Evolutionary conservation across 202 grass and related monocot species (phyloP).

Genomic region (Schoenoplectus triqueter): DNA sequence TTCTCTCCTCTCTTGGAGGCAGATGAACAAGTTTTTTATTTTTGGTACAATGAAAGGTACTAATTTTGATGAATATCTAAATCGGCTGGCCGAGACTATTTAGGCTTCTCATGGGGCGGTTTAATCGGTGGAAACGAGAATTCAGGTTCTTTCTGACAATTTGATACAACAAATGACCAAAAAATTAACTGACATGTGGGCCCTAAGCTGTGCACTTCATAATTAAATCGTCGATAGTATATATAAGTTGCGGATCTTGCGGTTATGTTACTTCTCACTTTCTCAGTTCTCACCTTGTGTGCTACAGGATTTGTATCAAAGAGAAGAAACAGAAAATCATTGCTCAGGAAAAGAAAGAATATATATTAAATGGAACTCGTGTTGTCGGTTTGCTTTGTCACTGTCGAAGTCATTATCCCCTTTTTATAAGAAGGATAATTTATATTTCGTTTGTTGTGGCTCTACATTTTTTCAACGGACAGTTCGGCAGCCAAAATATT

Average conservation of each 20-base stretch:
- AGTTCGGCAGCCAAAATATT: not conserved
- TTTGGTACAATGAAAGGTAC: not conserved
- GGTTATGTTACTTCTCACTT: not conserved
- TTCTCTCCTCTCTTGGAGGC: not conserved
- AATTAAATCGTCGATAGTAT: not conserved
- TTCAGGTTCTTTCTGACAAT: not conserved
- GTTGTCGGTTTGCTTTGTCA: not conserved
- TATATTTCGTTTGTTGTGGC: slow-evolving; percentile 1
- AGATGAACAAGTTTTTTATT: not conserved
- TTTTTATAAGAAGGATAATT: not conserved
- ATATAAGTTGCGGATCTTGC: not conserved
- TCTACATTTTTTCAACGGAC: not conserved
- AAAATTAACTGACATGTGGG: not conserved
- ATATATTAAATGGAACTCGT: not conserved
- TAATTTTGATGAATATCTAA: not conserved
- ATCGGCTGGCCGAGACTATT: not conserved
- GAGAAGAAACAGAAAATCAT: not conserved
- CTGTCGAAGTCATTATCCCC: not conserved
- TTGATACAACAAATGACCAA: not conserved
- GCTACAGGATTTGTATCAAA: not conserved
- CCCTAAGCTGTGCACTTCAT: not conserved
- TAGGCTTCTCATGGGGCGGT: not conserved
- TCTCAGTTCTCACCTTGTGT: not conserved
- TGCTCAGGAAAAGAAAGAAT: not conserved
- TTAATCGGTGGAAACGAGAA: slow-evolving; percentile 19